Conservation (phyloP, 1,284 basidiomycete species). For the Ustilago esculenta region DNA sequence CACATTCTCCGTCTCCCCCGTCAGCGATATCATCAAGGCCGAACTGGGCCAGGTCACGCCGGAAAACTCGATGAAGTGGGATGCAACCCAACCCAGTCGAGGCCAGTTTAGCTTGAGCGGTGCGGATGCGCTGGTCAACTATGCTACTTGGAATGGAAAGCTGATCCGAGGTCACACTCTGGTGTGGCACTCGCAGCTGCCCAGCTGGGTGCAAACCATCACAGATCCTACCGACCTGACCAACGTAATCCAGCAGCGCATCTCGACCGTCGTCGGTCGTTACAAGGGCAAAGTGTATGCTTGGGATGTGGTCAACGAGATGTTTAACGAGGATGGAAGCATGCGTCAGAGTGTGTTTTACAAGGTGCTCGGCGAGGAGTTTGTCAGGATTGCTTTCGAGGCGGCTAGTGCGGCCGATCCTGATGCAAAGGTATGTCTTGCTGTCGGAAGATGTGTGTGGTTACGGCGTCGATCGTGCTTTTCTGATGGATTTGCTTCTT, state of each 20-base stretch:
- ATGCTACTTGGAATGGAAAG: slow-evolving; percentile 17
- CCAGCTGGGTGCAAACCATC: slow-evolving; percentile 11
- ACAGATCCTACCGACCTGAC: slow-evolving; percentile 20
- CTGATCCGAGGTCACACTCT: slow-evolving; percentile 24
- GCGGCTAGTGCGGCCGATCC: slow-evolving; percentile 13
- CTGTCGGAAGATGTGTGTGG: too few species aligned
- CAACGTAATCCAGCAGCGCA: slow-evolving; percentile 23
- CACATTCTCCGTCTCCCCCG: slow-evolving; percentile 1
- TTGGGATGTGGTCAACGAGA: slow-evolving; percentile 27
- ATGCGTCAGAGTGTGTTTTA: slow-evolving; percentile 20
- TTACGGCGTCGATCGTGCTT: too few species aligned
- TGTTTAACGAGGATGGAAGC: slow-evolving; percentile 28
- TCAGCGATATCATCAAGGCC: slow-evolving; percentile 11
- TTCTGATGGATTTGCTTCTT: too few species aligned
- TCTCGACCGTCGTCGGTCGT: slow-evolving; percentile 11
- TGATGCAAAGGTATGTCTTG: too few species aligned
- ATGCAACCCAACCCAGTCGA: slow-evolving; percentile 13
- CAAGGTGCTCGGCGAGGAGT: slow-evolving; percentile 24
- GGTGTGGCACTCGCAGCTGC: slow-evolving; percentile 26
- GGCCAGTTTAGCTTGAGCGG: slow-evolving; percentile 12
- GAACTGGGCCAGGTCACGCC: slow-evolving; percentile 17
- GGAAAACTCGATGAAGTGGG: slow-evolving; percentile 35
- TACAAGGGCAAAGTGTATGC: slow-evolving; percentile 34
- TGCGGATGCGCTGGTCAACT: slow-evolving; percentile 25
- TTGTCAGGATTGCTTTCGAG: slow-evolving; percentile 23